Conservation (phyloP, 352 stramenopile genomes). For the Pythium pyrilobum region DNA sequence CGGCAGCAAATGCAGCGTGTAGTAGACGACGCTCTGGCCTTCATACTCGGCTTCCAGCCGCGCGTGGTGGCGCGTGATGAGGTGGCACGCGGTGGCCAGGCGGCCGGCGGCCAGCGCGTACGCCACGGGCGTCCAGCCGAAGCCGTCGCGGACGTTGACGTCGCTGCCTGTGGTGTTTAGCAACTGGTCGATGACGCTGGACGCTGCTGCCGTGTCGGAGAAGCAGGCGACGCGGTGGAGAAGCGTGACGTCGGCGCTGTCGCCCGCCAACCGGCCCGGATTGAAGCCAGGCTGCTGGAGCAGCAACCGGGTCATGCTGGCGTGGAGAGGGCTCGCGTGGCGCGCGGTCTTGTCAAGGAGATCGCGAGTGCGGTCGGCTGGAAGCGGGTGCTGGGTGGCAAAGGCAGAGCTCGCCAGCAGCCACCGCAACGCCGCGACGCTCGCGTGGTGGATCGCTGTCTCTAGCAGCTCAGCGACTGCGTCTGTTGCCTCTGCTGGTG, state of each 20-base stretch:
- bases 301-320: slow-evolving; percentile 35
- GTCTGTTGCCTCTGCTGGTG: not conserved
- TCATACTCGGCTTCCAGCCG: slow-evolving; percentile 57
- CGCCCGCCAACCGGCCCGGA: slow-evolving; percentile 41
- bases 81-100: slow-evolving; percentile 33
- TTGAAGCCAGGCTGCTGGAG: slow-evolving; percentile 18
- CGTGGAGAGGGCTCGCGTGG: slow-evolving; percentile 30
- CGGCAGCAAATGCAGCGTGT: slow-evolving; percentile 44
- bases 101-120: slow-evolving; percentile 36
- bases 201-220: slow-evolving; percentile 14
- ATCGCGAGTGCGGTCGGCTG: not conserved
- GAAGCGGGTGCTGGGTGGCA: not conserved
- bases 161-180: slow-evolving; percentile 26
- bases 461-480: slow-evolving; percentile 15
- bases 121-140: slow-evolving; percentile 38
- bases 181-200: slow-evolving; percentile 21
- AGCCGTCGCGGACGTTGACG: slow-evolving; percentile 44
- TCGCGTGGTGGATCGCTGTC: slow-evolving; percentile 22
- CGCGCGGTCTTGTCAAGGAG: slow-evolving; percentile 12
- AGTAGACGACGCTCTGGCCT: slow-evolving; percentile 59
- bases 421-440: slow-evolving; percentile 39
- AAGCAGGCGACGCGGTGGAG: slow-evolving; percentile 52
- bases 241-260: slow-evolving; percentile 39
- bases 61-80: slow-evolving; percentile 21
- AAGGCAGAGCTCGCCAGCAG: slow-evolving; percentile 12